Evolutionary conservation across 495 filamentous ascomycete species (phyloP).

Genomic region (Penicillium canariense): DNA sequence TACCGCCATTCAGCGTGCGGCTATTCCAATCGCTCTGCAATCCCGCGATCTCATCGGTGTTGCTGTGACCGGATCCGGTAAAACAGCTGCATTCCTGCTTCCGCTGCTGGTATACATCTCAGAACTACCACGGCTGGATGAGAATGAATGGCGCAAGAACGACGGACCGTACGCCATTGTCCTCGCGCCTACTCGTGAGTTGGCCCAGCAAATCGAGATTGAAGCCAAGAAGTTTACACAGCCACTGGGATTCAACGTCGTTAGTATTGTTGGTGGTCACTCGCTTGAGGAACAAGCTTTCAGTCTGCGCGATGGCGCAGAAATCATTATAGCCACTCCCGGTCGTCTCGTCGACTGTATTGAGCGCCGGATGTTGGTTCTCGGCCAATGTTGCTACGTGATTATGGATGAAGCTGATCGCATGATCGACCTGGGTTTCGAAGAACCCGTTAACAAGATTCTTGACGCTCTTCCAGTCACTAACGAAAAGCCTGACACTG

Average conservation of each 20-base stretch:
- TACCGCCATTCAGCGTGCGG: slow-evolving; percentile 86
- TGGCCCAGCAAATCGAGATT: slow-evolving; percentile 95
- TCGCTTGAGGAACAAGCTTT: slow-evolving; percentile 93
- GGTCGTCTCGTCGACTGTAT: slow-evolving; percentile 97
- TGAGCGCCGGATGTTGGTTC: slow-evolving; percentile 85
- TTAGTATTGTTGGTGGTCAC: slow-evolving; percentile 96
- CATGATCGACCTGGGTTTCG: slow-evolving; percentile 99
- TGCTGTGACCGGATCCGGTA: slow-evolving; percentile 97
- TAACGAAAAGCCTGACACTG: slow-evolving; percentile 95
- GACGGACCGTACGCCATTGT: slow-evolving; percentile 97
- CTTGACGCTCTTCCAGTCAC: slow-evolving; percentile 92
- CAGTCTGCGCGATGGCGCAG: slow-evolving; percentile 89
- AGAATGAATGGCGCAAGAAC: slow-evolving; percentile 76
- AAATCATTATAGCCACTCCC: slow-evolving; percentile 98
- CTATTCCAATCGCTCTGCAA: slow-evolving; percentile 93
- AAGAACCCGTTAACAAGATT: slow-evolving; percentile 97
- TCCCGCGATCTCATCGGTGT: slow-evolving; percentile 95
- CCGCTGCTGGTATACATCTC: slow-evolving; percentile 97
- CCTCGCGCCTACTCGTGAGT: slow-evolving; percentile 94
- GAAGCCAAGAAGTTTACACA: slow-evolving; percentile 93
- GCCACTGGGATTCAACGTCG: slow-evolving; percentile 90
- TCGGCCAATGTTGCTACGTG: slow-evolving; percentile 95
- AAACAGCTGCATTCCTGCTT: slow-evolving; percentile 93
- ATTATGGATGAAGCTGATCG: slow-evolving; percentile 99
- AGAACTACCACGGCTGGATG: slow-evolving; percentile 79